Evolutionary conservation across 352 stramenopile species (phyloP).

Genomic region (Globisporangium irregulare): DNA sequence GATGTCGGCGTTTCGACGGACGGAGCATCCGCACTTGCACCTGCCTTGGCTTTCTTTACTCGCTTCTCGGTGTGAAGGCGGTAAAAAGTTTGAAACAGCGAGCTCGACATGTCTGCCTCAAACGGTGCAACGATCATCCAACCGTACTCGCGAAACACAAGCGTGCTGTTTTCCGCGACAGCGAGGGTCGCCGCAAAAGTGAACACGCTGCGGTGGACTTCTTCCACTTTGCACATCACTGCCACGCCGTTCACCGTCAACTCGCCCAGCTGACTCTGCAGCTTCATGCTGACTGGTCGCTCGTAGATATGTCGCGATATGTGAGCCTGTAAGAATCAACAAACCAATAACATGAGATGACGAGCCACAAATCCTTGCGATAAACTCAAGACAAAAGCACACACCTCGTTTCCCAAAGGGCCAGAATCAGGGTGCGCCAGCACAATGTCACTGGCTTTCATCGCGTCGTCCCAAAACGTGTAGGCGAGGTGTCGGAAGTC

Average conservation of each 20-base stretch:
- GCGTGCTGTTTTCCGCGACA: background rate
- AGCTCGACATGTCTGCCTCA: background rate
- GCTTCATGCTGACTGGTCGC: background rate
- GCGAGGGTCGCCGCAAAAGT: slow-evolving; percentile 16
- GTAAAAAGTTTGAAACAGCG: slow-evolving; percentile 13
- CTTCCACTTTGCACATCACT: slow-evolving; percentile 11
- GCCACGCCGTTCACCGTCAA: slow-evolving; percentile 11
- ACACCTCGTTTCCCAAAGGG: background rate
- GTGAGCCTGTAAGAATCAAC: background rate
- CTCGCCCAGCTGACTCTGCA: background rate
- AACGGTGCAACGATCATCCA: slow-evolving; percentile 14
- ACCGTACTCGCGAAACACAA: slow-evolving; percentile 14
- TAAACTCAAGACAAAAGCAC: background rate
- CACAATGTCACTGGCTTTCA: background rate
- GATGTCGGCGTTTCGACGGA: background rate
- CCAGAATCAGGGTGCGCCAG: background rate
- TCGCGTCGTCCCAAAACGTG: background rate
- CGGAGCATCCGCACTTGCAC: background rate
- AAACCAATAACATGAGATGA: background rate
- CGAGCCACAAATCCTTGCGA: background rate
- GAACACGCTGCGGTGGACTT: slow-evolving; percentile 13
- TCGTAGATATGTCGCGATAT: background rate
- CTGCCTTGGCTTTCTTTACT: background rate
- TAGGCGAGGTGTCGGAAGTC: slow-evolving; percentile 9
- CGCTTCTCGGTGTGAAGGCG: slow-evolving; percentile 14